phyloP scores from a whole-genome alignment of 78 protist genomes.

The Dictyostelium brefeldianum region DNA sequence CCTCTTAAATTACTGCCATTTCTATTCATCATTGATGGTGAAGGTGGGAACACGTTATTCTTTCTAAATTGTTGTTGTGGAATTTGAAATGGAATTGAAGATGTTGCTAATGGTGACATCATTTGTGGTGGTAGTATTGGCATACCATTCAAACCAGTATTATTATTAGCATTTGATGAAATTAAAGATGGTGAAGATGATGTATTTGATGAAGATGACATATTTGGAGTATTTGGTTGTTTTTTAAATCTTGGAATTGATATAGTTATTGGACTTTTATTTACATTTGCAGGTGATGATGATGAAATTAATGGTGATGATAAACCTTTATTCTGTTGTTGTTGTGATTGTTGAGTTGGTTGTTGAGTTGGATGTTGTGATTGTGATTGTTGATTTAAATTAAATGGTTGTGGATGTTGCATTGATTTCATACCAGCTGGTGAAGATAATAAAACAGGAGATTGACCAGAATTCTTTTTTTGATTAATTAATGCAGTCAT shows the following conservation, averaged over 20 bases:
- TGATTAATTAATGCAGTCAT: conserved; percentile 25
- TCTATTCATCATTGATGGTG: conserved; percentile 16
- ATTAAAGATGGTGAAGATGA: background rate
- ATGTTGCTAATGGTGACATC: background rate
- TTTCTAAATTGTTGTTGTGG: background rate
- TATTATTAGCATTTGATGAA: background rate
- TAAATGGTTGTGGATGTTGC: background rate
- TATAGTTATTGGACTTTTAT: conserved; percentile 57
- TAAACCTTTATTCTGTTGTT: background rate
- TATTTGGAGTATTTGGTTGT: background rate
- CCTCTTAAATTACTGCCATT: background rate
- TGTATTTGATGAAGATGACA: conserved; percentile 1
- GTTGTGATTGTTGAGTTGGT: background rate
- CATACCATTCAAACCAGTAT: background rate
- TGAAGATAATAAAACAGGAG: background rate
- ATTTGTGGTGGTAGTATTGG: conserved; percentile 3
- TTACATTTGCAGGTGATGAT: background rate
- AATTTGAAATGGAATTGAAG: conserved; percentile 6
- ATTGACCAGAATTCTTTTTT: conserved; percentile 26
- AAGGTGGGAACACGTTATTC: background rate
- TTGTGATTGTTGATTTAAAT: background rate
- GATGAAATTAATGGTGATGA: conserved; percentile 24
- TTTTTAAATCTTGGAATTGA: conserved; percentile 68
- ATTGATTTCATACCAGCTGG: conserved; percentile 8
- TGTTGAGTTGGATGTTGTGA: background rate